Base-by-base conservation (phyloP, 768 basidiomycete species). In the Termitomyces sp. region DNA sequence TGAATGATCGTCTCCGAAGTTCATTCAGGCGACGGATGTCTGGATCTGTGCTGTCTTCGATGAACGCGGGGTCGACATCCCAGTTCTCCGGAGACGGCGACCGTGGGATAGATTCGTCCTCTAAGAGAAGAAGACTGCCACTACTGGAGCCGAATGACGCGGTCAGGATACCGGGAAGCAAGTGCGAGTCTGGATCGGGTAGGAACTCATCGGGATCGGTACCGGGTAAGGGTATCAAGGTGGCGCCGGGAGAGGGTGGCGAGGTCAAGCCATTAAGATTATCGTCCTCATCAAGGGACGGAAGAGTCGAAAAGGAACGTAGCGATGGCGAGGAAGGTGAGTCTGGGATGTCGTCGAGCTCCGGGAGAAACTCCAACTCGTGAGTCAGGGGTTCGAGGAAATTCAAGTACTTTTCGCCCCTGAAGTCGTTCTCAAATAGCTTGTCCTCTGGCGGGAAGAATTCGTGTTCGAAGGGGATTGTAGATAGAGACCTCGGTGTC, bases 11-110 rank as follows among this genome's bases (percentile, higher is more conserved):
- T 68, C 73, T 75, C 56, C 76, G 72, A 60, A 83, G 69, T 59
- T 78, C 78, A 56, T 69, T 76, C 9, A 85, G 54, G 60, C 71
- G 71, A 43, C 69, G 70, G 5, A 80, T 65, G 25, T 81, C 79
- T 1, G 77, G 76, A 57, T 77, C 75, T 12, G 69, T 56, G 4
- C 67, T 65, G 11, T 71, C 72, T 45, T 75, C 75, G 5, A 71
- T 65, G 0, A 70, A 66, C 6, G 77, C 52, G 2, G 67, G 67
- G 40, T 77, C 76, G 29, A 80, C 60, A 57, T 77, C 71, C 54
- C 76, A 73, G 53, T 74, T 73, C 52, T 83, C 77, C 0, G 79
- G 78, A 1, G 78, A 81, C 7, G 76, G 77, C 2, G 81, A 80
- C 17, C 77, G 79, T 6, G 73, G 74, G 14, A 73, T 66, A 2